phyloP scores from a whole-genome alignment of 2,329 filamentous ascomycete genomes.

The Fusarium sp. region DNA sequence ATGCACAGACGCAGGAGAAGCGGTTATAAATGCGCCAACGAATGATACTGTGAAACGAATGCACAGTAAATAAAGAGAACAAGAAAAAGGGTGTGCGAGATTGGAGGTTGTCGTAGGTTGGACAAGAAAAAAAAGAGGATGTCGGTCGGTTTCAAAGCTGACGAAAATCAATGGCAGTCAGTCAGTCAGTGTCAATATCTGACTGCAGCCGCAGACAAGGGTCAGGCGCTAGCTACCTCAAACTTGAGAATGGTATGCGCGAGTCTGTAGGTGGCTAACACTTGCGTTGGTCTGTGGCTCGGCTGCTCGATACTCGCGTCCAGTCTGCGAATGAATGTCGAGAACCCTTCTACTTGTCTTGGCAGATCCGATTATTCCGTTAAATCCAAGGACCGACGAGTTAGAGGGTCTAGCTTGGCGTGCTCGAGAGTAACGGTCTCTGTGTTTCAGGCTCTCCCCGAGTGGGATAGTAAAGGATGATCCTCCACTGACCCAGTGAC shows the following conservation, averaged over 20 bases:
- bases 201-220: conserved; percentile 34
- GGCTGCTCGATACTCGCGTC: conserved; percentile 18
- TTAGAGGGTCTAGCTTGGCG: conserved; percentile 15
- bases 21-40: neutral
- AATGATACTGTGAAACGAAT: conserved; percentile 18
- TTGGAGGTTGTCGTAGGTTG: conserved; percentile 14
- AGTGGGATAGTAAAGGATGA: conserved; percentile 23
- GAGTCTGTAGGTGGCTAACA: conserved; percentile 29
- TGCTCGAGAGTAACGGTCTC: conserved; percentile 15
- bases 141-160: conserved; percentile 43
- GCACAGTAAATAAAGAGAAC: conserved; percentile 15
- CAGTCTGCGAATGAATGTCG: neutral
- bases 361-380: conserved; percentile 22
- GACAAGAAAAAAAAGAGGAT: conserved; percentile 27
- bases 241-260: neutral
- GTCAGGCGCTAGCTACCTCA: conserved; percentile 18
- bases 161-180: conserved; percentile 35
- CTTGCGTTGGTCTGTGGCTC: conserved; percentile 38
- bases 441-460: conserved; percentile 33
- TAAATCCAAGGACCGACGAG: conserved; percentile 21
- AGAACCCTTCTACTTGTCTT: conserved; percentile 15
- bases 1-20: conserved; percentile 11
- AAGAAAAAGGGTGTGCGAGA: conserved; percentile 2
- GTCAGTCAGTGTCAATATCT: conserved; percentile 4
- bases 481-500: conserved; percentile 33